Percentiles rank a stretch among this genome's conserved stretches.
Conservation (phyloP, 2,329 filamentous ascomycete genomes). For the Didymella keratinophila region DNA sequence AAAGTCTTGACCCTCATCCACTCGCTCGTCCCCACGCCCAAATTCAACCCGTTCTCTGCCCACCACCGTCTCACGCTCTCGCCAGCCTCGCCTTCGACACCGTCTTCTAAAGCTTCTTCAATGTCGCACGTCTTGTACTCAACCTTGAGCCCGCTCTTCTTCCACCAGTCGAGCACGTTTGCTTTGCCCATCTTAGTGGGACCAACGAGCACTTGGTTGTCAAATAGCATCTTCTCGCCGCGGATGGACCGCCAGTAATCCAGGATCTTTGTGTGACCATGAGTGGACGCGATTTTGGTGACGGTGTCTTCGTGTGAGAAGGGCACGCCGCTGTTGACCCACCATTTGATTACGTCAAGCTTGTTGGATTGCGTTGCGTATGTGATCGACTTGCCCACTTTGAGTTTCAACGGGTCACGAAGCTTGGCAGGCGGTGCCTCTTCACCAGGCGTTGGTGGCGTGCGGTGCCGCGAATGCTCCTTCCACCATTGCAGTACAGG, state of each 20-base stretch:
- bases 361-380: constrained; percentile 85
- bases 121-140: constrained; percentile 97
- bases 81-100: constrained; percentile 72
- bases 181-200: constrained; percentile 88
- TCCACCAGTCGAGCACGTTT: constrained; percentile 92
- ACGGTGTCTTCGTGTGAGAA: constrained; percentile 83
- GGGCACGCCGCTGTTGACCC: constrained; percentile 81
- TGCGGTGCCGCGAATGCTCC: constrained; percentile 63
- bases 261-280: constrained; percentile 84
- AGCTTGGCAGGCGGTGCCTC: constrained; percentile 25
- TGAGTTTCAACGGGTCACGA: constrained; percentile 62
- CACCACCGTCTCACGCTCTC: constrained; percentile 84
- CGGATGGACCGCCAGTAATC: constrained; percentile 81
- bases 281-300: constrained; percentile 81
- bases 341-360: constrained; percentile 82
- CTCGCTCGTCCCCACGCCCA: constrained; percentile 83
- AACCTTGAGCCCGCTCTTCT: constrained; percentile 75
- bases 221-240: constrained; percentile 80
- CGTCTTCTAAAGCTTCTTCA: constrained; percentile 91
- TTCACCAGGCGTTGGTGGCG: constrained; percentile 23
- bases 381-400: constrained; percentile 84
- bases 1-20: constrained; percentile 86
- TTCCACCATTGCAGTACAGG: constrained; percentile 94
- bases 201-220: constrained; percentile 82
- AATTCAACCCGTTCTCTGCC: constrained; percentile 81